Conservation (phyloP, 331 rosid species). For the Dryas integrifolia region DNA sequence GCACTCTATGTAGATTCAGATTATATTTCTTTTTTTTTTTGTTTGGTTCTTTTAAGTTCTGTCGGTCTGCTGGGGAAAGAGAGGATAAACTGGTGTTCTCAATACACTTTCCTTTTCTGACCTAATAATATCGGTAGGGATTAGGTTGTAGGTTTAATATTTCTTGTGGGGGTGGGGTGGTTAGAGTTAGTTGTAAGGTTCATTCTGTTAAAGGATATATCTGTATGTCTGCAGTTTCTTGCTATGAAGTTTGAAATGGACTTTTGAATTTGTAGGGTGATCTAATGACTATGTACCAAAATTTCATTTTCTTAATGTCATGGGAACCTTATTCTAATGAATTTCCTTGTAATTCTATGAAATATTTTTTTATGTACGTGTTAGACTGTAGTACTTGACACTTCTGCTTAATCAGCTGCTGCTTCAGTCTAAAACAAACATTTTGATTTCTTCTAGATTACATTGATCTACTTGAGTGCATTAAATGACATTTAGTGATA, state of each 20-base stretch:
- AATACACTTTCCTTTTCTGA: neutral
- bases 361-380: neutral
- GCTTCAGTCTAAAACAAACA: neutral
- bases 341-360: neutral
- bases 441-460: neutral
- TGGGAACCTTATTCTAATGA: neutral
- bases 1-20: constrained; percentile 25
- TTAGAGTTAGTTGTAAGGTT: constrained; percentile 10
- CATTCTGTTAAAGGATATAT: constrained; percentile 7
- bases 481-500: neutral
- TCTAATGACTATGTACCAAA: constrained; percentile 12
- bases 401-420: neutral
- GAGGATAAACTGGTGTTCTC: constrained; percentile 27
- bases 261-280: constrained; percentile 18
- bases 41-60: neutral
- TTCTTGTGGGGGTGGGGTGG: neutral
- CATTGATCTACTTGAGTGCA: neutral
- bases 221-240: constrained; percentile 14
- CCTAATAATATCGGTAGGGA: constrained; percentile 21
- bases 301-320: constrained; percentile 6
- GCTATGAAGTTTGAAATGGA: constrained; percentile 22
- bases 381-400: too few relatives aligned
- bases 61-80: constrained; percentile 15
- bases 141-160: constrained; percentile 16
- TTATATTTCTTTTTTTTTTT: constrained; percentile 7